Evolutionary conservation across 768 basidiomycete species (phyloP), one percentile per base, ranked within the genome.

Genomic region (Boletales sp.): DNA sequence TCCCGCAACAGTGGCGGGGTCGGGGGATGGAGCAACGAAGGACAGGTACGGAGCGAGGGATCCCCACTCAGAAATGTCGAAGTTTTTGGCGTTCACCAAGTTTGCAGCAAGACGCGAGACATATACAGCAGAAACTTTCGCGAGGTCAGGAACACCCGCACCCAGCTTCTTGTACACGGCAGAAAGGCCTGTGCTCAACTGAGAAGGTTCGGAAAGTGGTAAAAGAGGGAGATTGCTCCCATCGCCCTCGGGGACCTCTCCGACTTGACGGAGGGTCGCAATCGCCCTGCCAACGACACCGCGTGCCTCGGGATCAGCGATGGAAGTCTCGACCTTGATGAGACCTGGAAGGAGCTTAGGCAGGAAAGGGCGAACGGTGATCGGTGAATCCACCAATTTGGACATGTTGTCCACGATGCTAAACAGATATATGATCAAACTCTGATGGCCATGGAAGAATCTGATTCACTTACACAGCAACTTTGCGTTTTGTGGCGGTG

Each of bases 261-360:
- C 94, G 57, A 97, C 87, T 71, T 94, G 86, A 65, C 95, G 94
- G 64, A 99, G 89, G 59, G 97, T 99, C 37, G 81, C 82, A 69
- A 99, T 97, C 51, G 97, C 95, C 66, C 84, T 86, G 70, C 80
- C 83, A 60, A 94, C 84, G 58, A 98, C 88, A 51, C 84, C 79
- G 72, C 97, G 97, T 40, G 97, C 97, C 72, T 99, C 97, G 48
- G 97, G 97, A 73, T 99, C 97, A 74, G 91, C 94, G 52, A 98
- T 92, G 64, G 87, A 82, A 53, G 81, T 80, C 79, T 95, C 90
- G 57, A 95, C 86, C 84, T 98, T 98, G 78, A 97, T 82, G 49
- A 97, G 80, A 59, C 90, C 93, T 21, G 94, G 94, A 60, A 97
- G 84, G 31, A 97, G 86, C 72, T 90, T 94, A 63, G 93, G 94